Evolutionary conservation across 2,329 filamentous ascomycete species (phyloP).

Genomic region (Phialemoniopsis sp.): DNA sequence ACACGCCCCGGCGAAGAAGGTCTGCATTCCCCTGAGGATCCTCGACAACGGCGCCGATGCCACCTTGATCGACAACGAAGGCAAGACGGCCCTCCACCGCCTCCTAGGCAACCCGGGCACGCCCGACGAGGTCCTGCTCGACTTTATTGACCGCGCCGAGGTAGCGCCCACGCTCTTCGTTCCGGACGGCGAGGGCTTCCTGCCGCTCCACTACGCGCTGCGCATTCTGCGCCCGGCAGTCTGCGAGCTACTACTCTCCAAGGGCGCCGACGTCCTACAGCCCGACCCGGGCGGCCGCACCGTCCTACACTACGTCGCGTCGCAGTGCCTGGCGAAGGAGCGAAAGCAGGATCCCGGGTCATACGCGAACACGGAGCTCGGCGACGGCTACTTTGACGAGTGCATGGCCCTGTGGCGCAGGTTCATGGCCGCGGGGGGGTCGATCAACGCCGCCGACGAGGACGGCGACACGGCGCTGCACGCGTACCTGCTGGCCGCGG

Average conservation of each 20-base stretch:
- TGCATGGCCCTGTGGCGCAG: constrained; percentile 11
- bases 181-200: constrained; percentile 5
- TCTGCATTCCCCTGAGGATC: constrained; percentile 10
- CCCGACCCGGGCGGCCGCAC: constrained; percentile 13
- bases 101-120: constrained; percentile 11
- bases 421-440: constrained; percentile 8
- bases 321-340: constrained; percentile 6
- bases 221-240: constrained; percentile 5
- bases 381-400: constrained; percentile 4
- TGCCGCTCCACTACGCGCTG: constrained; percentile 8
- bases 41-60: constrained; percentile 9
- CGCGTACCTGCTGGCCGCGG: not conserved
- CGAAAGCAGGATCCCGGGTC: not conserved
- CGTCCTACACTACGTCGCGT: constrained; percentile 14
- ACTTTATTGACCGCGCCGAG: constrained; percentile 10
- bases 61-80: constrained; percentile 8
- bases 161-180: constrained; percentile 5
- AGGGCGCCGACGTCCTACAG: constrained; percentile 9
- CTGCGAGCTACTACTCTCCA: constrained; percentile 5
- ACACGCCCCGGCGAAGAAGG: too few relatives aligned
- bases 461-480: constrained; percentile 5
- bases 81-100: constrained; percentile 13
- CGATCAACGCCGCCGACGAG: constrained; percentile 10
- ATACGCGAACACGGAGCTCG: not conserved
- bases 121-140: constrained; percentile 11